Evolutionary conservation across 495 filamentous ascomycete species (phyloP).

Genomic region (Penicillium simplicissimum): DNA sequence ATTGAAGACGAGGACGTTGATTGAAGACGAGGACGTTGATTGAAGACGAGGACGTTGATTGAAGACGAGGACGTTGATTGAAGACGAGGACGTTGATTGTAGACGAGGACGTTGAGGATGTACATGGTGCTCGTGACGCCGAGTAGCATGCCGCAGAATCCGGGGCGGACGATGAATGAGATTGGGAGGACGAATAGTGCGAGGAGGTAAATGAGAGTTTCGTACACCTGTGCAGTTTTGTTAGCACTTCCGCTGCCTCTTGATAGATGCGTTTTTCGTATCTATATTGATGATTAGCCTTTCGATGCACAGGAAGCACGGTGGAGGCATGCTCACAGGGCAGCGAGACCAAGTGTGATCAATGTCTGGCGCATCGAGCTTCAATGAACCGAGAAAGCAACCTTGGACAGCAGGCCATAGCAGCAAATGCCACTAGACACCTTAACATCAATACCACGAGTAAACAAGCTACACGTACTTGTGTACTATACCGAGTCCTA

Average conservation of each 20-base stretch:
- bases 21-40: conserved; percentile 43
- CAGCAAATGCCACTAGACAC: too few species aligned
- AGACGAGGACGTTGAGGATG: conserved; percentile 39
- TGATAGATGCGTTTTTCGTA: background rate
- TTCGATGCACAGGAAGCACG: too few species aligned
- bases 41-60: conserved; percentile 46
- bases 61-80: conserved; percentile 45
- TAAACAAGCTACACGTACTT: too few species aligned
- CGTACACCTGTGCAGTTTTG: conserved; percentile 38
- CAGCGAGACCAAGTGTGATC: too few species aligned
- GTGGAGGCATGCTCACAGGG: too few species aligned
- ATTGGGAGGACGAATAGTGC: conserved; percentile 50
- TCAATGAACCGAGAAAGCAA: too few species aligned
- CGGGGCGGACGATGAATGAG: conserved; percentile 41
- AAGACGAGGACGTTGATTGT: conserved; percentile 43
- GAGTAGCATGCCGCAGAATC: conserved; percentile 36
- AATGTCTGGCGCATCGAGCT: too few species aligned
- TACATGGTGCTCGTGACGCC: conserved; percentile 39
- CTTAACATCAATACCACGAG: too few species aligned
- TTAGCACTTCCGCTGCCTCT: background rate
- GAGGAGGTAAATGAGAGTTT: conserved; percentile 47
- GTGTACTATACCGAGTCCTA: too few species aligned
- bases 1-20: conserved; percentile 45
- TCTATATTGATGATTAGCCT: too few species aligned
- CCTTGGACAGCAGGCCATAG: too few species aligned